A percentile compares a stretch with the other conserved stretches of the same genome.
These are phyloP conservation scores for Macrocybe gigantea DNA, from an alignment of 768 basidiomycete genomes.

Conservation along the genomic window DNA sequence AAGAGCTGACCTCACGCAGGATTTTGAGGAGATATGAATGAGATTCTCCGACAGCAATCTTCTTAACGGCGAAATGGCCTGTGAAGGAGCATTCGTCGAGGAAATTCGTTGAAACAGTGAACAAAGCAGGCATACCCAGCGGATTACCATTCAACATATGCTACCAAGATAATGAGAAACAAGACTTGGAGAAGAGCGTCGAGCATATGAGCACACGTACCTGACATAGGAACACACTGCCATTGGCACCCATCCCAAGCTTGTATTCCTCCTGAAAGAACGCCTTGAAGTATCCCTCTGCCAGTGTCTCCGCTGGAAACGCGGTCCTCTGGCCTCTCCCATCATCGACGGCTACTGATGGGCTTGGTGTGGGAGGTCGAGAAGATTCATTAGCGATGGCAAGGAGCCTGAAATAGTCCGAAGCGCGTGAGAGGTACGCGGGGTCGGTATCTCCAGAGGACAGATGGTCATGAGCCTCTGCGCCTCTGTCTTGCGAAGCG, in stretches of 20 bases:
- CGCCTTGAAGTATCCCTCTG: conserved; percentile 87
- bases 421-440: conserved; percentile 46
- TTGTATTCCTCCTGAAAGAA: conserved; percentile 90
- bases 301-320: conserved; percentile 72
- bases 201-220: conserved; percentile 29
- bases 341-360: conserved; percentile 10
- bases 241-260: conserved; percentile 94
- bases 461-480: no score
- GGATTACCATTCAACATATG: conserved; percentile 86
- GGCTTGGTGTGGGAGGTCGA: conserved; percentile 45
- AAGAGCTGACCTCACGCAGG: conserved; percentile 55
- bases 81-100: conserved; percentile 1
- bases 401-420: conserved; percentile 80
- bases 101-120: no score
- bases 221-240: conserved; percentile 85
- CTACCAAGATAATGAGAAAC: conserved; percentile 23
- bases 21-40: conserved; percentile 81
- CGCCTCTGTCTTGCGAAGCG: neutral
- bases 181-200: conserved; percentile 1
- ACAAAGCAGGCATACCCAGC: conserved; percentile 44
- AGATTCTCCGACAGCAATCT: conserved; percentile 91
- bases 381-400: conserved; percentile 67
- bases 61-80: conserved; percentile 93
- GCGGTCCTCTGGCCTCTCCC: conserved; percentile 17
- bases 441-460: conserved; percentile 22